A percentile compares a stretch with the other conserved stretches of the same genome.
These are phyloP conservation scores for Tephrocybe sp. DNA, from an alignment of 768 basidiomycete genomes.

Conservation along the genomic window DNA sequence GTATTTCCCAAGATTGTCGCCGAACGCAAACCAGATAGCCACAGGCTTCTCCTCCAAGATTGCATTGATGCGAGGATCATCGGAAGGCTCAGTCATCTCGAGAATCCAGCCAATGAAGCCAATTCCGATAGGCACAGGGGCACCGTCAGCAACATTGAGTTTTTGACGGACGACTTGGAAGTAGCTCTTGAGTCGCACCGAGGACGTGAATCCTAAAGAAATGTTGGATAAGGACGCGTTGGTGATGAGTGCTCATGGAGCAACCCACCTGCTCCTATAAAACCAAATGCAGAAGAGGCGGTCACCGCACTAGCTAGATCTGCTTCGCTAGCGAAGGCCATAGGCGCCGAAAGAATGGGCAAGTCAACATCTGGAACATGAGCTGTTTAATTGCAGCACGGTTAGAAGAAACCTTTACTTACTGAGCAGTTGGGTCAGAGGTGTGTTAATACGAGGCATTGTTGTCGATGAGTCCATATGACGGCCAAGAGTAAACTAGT, in stretches of 20 bases:
- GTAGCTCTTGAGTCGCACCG: conserved; percentile 34
- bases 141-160: conserved; percentile 26
- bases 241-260: conserved; percentile 20
- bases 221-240: neutral
- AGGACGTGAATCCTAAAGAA: conserved; percentile 34
- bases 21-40: conserved; percentile 67
- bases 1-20: conserved; percentile 49
- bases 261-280: conserved; percentile 48
- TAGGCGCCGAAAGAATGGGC: conserved; percentile 59
- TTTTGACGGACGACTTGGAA: conserved; percentile 34
- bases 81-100: conserved; percentile 35
- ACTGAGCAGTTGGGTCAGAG: conserved; percentile 13
- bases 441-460: conserved; percentile 11
- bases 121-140: conserved; percentile 50
- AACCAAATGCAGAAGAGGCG: conserved; percentile 56
- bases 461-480: neutral
- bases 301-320: conserved; percentile 42
- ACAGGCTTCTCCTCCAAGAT: conserved; percentile 46
- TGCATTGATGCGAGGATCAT: conserved; percentile 35
- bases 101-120: conserved; percentile 59
- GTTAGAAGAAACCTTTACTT: neutral
- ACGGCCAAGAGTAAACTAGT: neutral
- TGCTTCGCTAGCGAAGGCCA: conserved; percentile 42
- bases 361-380: conserved; percentile 35
- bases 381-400: neutral